phyloP scores from a whole-genome alignment of 129 eudicot species.

The Heracleum sosnowskyi region DNA sequence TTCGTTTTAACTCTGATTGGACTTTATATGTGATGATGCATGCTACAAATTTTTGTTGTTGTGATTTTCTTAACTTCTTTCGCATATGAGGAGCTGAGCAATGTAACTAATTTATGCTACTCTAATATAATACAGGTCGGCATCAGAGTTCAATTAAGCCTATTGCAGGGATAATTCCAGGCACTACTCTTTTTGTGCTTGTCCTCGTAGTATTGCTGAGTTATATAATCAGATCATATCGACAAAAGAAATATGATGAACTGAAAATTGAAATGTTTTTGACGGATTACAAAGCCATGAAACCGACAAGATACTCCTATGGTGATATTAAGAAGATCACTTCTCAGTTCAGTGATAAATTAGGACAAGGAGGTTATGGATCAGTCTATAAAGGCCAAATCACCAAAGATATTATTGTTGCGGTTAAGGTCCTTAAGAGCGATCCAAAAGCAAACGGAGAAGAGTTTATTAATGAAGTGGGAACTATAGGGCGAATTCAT shows the following conservation, averaged over 20 bases:
- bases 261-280: not conserved
- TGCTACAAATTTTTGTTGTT: not conserved
- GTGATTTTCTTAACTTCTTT: not conserved
- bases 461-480: conserved; percentile 6
- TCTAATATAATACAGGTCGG: too few relatives aligned
- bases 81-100: too few relatives aligned
- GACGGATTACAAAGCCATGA: not conserved
- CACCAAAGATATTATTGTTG: not conserved
- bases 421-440: not conserved
- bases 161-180: not conserved
- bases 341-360: not conserved
- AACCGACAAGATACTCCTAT: conserved; percentile 5
- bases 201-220: not conserved
- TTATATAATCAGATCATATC: not conserved
- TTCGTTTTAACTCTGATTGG: not conserved
- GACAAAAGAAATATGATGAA: not conserved
- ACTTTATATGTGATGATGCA: not conserved
- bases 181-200: not conserved
- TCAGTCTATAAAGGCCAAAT: conserved; percentile 7
- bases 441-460: conserved; percentile 2
- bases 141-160: not conserved
- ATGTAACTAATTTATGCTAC: not conserved
- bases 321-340: conserved; percentile 9
- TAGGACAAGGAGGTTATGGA: conserved; percentile 13
- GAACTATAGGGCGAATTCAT: not conserved